Conservation (phyloP, 2,329 filamentous ascomycete genomes). For the Talaromyces atroroseus region DNA sequence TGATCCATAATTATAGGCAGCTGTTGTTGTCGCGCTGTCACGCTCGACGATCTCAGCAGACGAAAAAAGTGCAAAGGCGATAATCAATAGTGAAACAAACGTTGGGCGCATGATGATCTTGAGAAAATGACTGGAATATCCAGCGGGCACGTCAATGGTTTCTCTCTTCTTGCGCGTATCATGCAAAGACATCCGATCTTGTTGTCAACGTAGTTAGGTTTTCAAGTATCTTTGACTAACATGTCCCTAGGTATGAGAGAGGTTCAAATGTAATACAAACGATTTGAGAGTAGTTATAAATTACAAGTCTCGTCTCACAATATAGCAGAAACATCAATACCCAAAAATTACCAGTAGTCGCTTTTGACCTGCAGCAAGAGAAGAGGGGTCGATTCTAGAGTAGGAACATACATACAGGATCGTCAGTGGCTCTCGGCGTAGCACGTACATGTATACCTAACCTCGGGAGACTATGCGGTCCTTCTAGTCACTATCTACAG, state of each 20-base stretch:
- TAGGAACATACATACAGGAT: background rate
- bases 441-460: too few species aligned
- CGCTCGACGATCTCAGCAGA: conserved; percentile 3
- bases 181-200: background rate
- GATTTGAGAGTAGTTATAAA: background rate
- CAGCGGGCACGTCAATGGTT: background rate
- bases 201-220: background rate
- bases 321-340: background rate
- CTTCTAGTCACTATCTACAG: too few species aligned
- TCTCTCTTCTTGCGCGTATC: background rate
- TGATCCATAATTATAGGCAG: conserved; percentile 4
- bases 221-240: background rate
- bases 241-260: background rate
- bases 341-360: background rate
- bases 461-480: too few species aligned
- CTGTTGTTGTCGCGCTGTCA: background rate
- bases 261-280: background rate
- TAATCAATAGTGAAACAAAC: background rate
- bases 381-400: background rate
- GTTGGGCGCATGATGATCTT: conserved; percentile 2
- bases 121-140: background rate
- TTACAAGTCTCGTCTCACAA: background rate
- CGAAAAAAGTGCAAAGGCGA: conserved; percentile 1
- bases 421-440: background rate
- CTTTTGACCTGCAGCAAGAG: background rate